Evolutionary conservation across 805 yeast genomes (phyloP), one percentile per base, ranked within the genome.

Genomic region (Saturnispora dispora): DNA sequence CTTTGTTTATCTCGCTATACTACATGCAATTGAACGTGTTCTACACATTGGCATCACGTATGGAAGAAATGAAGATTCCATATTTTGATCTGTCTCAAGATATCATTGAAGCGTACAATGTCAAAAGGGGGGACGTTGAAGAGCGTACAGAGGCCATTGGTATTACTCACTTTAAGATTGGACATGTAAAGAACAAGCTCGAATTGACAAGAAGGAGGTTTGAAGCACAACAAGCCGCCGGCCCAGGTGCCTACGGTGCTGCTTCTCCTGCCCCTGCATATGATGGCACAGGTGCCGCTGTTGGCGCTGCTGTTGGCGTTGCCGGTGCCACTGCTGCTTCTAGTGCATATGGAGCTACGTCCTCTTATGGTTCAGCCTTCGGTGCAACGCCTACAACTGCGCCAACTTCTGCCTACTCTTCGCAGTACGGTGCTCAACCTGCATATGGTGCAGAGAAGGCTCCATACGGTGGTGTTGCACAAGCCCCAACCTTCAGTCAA

Each of bases 11-110:
- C 61, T 84, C 95, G 51, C 83, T 93, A 68, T 93, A 93, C 71
- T 93, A 82, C 75, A 93, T 93, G 98, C 99, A 93, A 73, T 78
- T 93, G 73, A 93, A 93, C 72, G 88, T 93, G 52, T 93, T 90
- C 69, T 93, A 93, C 76, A 89, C 96, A 1, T 74, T 93, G 55
- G 90, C 87, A 73, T 84, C 78, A 63, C 79, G 86, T 61, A 87
- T 91, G 88, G 96, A 91, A 70, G 96, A 88, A 64, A 82, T 91
- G 86, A 89, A 93, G 71, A 93, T 93, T 58, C 96, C 97, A 15
- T 93, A 93, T 71, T 93, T 93, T 69, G 95, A 93, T 65, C 74
- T 93, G 63, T 74, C 79, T 47, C 76, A 86, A 44, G 98, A 89
- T 65, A 86, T 93, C 56, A 75, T 85, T 50, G 91, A 86, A 65